Percentiles rank a stretch among this genome's conserved stretches.
phyloP scores from a whole-genome alignment of 2,329 filamentous ascomycete species.

The Aspergillus alliaceus region DNA sequence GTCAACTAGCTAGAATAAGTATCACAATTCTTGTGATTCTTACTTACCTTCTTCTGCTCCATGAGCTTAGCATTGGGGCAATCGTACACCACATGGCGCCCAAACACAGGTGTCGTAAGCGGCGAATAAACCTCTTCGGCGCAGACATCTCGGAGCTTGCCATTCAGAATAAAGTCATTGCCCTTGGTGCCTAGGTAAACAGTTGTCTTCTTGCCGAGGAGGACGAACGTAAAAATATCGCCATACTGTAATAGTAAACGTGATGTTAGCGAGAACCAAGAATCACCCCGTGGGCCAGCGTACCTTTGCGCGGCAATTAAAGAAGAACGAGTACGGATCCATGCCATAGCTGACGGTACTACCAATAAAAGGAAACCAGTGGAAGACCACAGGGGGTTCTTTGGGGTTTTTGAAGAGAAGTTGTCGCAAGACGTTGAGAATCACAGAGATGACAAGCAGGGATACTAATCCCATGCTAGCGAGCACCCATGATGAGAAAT shows the following conservation, averaged over 20 bases:
- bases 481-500: conserved; percentile 48
- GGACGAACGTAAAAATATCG: conserved; percentile 84
- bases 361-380: conserved; percentile 71
- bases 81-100: conserved; percentile 84
- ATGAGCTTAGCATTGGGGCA: conserved; percentile 89
- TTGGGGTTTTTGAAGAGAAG: conserved; percentile 78
- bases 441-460: conserved; percentile 58
- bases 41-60: conserved; percentile 86
- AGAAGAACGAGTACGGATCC: conserved; percentile 68
- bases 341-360: conserved; percentile 94
- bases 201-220: conserved; percentile 86
- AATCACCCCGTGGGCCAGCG: conserved; percentile 14
- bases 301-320: conserved; percentile 71
- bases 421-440: conserved; percentile 79
- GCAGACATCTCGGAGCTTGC: conserved; percentile 84
- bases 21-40: background rate
- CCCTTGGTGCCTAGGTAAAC: conserved; percentile 78
- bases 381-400: conserved; percentile 69
- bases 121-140: conserved; percentile 88
- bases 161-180: conserved; percentile 90
- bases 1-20: conserved; percentile 23
- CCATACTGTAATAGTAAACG: conserved; percentile 61
- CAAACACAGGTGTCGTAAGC: conserved; percentile 71
- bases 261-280: background rate
- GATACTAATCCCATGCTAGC: conserved; percentile 45